phyloP scores from a whole-genome alignment of 2,329 filamentous ascomycete genomes.

The Biscogniauxia sp. region DNA sequence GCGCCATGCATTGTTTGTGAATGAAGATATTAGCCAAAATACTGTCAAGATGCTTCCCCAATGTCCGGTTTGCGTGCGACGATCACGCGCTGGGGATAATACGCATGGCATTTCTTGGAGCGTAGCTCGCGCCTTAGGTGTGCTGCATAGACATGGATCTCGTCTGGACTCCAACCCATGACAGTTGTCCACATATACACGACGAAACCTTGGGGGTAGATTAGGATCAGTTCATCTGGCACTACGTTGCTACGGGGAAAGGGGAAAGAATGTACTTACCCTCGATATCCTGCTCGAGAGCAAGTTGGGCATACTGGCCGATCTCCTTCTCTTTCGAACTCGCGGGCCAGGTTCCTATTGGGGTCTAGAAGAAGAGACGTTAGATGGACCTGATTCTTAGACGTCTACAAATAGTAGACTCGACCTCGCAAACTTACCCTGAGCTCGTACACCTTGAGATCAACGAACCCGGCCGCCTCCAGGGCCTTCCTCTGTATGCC shows the following conservation, averaged over 20 bases:
- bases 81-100: constrained; percentile 25
- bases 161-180: constrained; percentile 27
- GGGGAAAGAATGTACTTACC: constrained; percentile 18
- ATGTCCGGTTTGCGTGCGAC: constrained; percentile 27
- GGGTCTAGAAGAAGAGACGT: constrained; percentile 26
- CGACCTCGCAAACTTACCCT: constrained; percentile 19
- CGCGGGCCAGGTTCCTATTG: constrained; percentile 41
- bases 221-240: background rate
- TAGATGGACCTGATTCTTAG: background rate
- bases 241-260: background rate
- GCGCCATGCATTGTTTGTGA: background rate
- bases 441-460: constrained; percentile 21
- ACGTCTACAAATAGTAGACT: background rate
- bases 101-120: constrained; percentile 22
- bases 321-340: constrained; percentile 36
- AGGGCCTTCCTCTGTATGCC: constrained; percentile 30
- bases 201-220: constrained; percentile 21
- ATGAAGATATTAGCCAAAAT: background rate
- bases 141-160: constrained; percentile 29
- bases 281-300: constrained; percentile 34
- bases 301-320: constrained; percentile 33
- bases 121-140: constrained; percentile 29
- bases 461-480: constrained; percentile 30
- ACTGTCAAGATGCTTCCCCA: background rate
- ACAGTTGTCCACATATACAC: constrained; percentile 28